Evolutionary conservation across 176 grass and related monocot genomes (phyloP), one percentile per base, ranked within the genome.

Genomic region (Zoysia japonica): DNA sequence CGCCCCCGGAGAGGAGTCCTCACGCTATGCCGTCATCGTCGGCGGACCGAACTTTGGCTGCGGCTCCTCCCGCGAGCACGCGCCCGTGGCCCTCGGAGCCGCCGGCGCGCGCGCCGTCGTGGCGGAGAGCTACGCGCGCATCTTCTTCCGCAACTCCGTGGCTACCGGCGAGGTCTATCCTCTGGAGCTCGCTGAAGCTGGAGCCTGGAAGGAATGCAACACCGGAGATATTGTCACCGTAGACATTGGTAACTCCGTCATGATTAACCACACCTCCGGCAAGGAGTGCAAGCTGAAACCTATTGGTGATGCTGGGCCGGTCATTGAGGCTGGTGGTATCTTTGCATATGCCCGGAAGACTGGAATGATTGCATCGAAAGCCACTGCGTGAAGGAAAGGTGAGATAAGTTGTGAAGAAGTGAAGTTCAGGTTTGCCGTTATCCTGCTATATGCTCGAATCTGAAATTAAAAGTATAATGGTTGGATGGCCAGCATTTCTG

Each of bases 151-250:
- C 63, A 95, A 99, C 67, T 99, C 90, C 7, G 86, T 99, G 49
- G 90, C 96, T 37, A 99, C 96, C 5, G 92, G 96, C 36, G 96
- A 95, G 86, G 88, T 99, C 28, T 95, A 99, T 67, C 96, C 96
- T 1, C 15, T 99, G 28, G 96, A 99, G 84, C 81, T 90, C 16
- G 77, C 82, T 20, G 78, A 67, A 1, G 54, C 72, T 40, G 92
- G 92, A 11, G 75, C 89, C 50, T 89, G 80, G 52, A 93, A 89
- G 76, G 85, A 93, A 64, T 99, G 96, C 73, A 79, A 70, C 39
- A 93, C 96, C 1, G 96, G 90, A 75, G 90, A 98, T 84, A 72
- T 91, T 40, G 78, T 98, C 78, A 95, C 96, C 0, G 86, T 98
- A 10, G 90, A 98, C 65, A 89, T 98, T 57, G 86, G 50, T 16